A percentile compares a stretch with the other conserved stretches of the same genome.
Conservation (phyloP, 306 rosid genomes). For the Hylodesmum podocarpum region DNA sequence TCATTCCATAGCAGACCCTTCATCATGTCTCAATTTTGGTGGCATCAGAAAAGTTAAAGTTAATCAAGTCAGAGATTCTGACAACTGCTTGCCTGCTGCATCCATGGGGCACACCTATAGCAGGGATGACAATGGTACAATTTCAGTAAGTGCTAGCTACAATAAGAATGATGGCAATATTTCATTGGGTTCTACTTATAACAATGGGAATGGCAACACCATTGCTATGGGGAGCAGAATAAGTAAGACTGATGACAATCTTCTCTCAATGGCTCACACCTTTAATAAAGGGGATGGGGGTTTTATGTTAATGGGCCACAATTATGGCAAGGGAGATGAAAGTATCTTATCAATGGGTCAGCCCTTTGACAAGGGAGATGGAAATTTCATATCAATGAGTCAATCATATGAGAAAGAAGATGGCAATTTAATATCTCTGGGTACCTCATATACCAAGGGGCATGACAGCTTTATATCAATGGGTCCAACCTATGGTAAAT, state of each 20-base stretch:
- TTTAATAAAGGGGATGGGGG: constrained; percentile 66
- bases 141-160: constrained; percentile 49
- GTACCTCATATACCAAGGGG: constrained; percentile 66
- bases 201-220: constrained; percentile 43
- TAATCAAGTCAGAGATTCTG: constrained; percentile 89
- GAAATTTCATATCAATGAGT: constrained; percentile 73
- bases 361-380: constrained; percentile 64
- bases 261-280: constrained; percentile 60
- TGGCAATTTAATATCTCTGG: constrained; percentile 57
- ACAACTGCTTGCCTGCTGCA: constrained; percentile 48
- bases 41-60: constrained; percentile 91
- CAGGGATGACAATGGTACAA: constrained; percentile 49
- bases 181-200: constrained; percentile 58
- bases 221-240: constrained; percentile 53
- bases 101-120: constrained; percentile 59
- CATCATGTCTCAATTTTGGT: constrained; percentile 69
- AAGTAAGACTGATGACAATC: constrained; percentile 53
- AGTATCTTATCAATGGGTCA: constrained; percentile 62
- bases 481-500: constrained; percentile 60
- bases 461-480: constrained; percentile 59
- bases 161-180: constrained; percentile 56
- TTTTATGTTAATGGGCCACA: constrained; percentile 71
- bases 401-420: constrained; percentile 75
- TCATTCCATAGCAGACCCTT: constrained; percentile 61
- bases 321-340: constrained; percentile 63